Percentiles rank a stretch among this genome's conserved stretches.
Conservation (phyloP, 306 rosid genomes). For the Gastrolobium bilobum region DNA sequence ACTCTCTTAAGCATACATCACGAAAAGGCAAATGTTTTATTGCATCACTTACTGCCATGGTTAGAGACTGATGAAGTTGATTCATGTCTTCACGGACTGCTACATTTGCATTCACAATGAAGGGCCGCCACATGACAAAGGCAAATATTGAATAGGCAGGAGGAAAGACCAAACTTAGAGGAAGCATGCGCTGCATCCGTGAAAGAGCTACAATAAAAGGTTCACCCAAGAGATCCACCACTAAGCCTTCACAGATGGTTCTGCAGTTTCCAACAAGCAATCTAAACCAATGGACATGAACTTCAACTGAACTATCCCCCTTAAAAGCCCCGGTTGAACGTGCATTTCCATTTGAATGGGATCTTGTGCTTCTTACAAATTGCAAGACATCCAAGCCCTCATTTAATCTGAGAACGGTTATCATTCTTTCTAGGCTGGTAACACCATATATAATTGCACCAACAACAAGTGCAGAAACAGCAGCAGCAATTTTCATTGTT, state of each 20-base stretch:
- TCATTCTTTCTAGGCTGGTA: slow-evolving; percentile 90
- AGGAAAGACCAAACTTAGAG: slow-evolving; percentile 81
- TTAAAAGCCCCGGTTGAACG: slow-evolving; percentile 75
- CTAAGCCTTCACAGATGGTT: slow-evolving; percentile 84
- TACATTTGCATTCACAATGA: slow-evolving; percentile 63
- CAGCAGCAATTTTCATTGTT: slow-evolving; percentile 81
- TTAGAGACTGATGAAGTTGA: slow-evolving; percentile 77
- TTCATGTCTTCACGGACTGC: slow-evolving; percentile 77
- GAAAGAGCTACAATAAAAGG: slow-evolving; percentile 83
- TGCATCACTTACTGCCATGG: slow-evolving; percentile 74
- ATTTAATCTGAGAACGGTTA: slow-evolving; percentile 78
- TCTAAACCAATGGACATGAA: slow-evolving; percentile 94
- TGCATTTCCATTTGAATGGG: slow-evolving; percentile 87
- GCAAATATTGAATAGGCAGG: slow-evolving; percentile 96
- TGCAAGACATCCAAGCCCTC: slow-evolving; percentile 89
- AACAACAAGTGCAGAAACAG: slow-evolving; percentile 85
- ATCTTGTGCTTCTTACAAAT: slow-evolving; percentile 76
- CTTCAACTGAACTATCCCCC: slow-evolving; percentile 75
- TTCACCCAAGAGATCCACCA: slow-evolving; percentile 93
- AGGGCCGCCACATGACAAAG: slow-evolving; percentile 77
- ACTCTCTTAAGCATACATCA: slow-evolving; percentile 89
- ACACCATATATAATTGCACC: slow-evolving; percentile 86
- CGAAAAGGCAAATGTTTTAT: slow-evolving; percentile 88
- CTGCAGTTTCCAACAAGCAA: slow-evolving; percentile 93
- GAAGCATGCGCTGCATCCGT: slow-evolving; percentile 94